Evolutionary conservation across 768 basidiomycete genomes (phyloP).

Genomic region (Lyophyllum shimeji): DNA sequence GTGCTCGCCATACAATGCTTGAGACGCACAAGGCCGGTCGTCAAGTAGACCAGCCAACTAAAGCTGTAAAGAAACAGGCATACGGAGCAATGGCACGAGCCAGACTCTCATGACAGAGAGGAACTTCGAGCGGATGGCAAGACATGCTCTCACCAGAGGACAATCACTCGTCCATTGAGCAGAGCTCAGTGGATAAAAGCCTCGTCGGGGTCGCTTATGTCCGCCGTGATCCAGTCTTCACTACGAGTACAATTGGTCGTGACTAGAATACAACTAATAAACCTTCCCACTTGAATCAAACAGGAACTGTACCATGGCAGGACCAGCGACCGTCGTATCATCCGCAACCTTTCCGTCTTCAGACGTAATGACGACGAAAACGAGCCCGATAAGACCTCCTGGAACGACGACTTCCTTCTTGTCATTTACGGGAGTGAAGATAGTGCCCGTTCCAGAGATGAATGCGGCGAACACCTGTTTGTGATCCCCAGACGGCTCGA

Average conservation of each 20-base stretch:
- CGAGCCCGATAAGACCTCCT: conserved; percentile 41
- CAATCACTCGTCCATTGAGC: no score
- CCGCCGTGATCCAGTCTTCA: no score
- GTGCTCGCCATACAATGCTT: no score
- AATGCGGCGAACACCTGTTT: conserved; percentile 45
- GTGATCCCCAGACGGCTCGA: conserved; percentile 13
- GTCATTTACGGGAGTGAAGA: conserved; percentile 36
- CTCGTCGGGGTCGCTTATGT: background rate
- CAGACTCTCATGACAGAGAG: no score
- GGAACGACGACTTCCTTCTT: conserved; percentile 39
- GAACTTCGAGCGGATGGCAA: no score
- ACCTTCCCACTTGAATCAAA: conserved; percentile 18
- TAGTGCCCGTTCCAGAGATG: conserved; percentile 43
- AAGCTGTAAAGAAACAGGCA: no score
- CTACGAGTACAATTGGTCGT: background rate
- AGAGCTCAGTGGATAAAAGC: no score
- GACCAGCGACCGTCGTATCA: conserved; percentile 56
- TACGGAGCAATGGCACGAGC: no score
- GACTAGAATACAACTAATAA: background rate
- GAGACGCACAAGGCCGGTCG: no score
- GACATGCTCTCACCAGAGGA: no score
- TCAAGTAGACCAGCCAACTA: no score
- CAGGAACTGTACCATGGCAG: conserved; percentile 43
- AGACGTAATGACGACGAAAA: conserved; percentile 50
- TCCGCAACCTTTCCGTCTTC: conserved; percentile 38